A percentile compares a stretch with the other conserved stretches of the same genome.
Conservation (phyloP, 306 rosid genomes). For the Vicia sativa region DNA sequence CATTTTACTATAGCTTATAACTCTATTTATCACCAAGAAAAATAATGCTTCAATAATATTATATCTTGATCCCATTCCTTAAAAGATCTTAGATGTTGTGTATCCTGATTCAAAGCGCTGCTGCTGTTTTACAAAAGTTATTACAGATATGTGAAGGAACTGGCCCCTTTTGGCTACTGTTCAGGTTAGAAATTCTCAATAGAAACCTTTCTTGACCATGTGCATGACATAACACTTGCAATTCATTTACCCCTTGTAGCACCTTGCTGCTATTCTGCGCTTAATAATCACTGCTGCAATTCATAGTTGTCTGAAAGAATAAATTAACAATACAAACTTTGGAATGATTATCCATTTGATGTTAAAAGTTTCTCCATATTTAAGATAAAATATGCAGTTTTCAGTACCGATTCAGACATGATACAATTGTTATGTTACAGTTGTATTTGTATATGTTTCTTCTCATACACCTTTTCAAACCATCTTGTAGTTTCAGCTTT, state of each 20-base stretch:
- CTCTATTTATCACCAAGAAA: background rate
- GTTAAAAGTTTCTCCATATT: constrained; percentile 2
- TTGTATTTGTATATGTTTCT: constrained; percentile 16
- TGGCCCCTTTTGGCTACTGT: constrained; percentile 85
- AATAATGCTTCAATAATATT: constrained; percentile 1
- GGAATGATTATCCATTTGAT: constrained; percentile 6
- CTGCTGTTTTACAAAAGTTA: constrained; percentile 97
- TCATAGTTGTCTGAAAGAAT: constrained; percentile 2
- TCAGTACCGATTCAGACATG: constrained; percentile 8
- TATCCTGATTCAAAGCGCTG: constrained; percentile 90
- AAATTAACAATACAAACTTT: constrained; percentile 17
- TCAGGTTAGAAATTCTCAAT: constrained; percentile 54
- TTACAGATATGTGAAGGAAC: constrained; percentile 90
- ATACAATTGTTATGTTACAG: constrained; percentile 6
- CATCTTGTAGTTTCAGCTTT: constrained; percentile 8
- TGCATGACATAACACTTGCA: background rate
- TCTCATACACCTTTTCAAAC: constrained; percentile 4
- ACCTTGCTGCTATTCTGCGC: background rate
- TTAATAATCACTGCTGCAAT: constrained; percentile 26
- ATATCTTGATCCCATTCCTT: constrained; percentile 42
- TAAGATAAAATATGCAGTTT: background rate
- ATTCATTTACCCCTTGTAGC: constrained; percentile 19
- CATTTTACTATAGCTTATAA: background rate
- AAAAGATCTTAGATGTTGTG: constrained; percentile 69
- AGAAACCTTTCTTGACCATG: background rate